Evolutionary conservation across 2,329 filamentous ascomycete genomes (phyloP), one percentile per base, ranked within the genome.

Genomic region (Xylaria sp.): DNA sequence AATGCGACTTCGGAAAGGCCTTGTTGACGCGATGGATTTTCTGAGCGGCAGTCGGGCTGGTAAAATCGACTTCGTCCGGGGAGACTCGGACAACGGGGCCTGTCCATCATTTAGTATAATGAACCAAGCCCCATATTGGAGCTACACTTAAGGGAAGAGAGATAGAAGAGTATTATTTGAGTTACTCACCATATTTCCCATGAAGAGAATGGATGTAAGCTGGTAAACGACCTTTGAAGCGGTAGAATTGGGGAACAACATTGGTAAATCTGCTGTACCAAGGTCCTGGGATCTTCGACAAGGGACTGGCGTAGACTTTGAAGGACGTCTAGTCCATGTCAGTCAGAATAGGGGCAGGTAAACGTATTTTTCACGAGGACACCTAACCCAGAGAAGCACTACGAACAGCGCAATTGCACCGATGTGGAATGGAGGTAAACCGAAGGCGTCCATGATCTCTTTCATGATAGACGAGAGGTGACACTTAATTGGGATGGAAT

Each of bases 31-130:
- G 53, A 47, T 67, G 62, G 13, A 71, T 64, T 8, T 43, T 20
- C 39, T 60, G 57, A 2, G 57, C 59, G 2, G 59, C 58, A 13
- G 47, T 41, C 6, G 57, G 34, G 43, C 69, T 63, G 6, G 49
- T 48, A 1, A 70, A 53, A 39, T 60, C 65, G 18, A 70, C 62
- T 20, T 69, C 64, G 2, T 54, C 39, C 2, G 68, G 66, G 4
- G 48, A 43, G 13, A 69, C 45, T 20, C 69, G 68, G 34, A 71
- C 66, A 17, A 68, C 56, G 5, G 67, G 64, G 2, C 69, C 66
- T 66, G 16, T 2, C 8, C 19, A 22, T 44, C 26, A 29, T 1
- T 49, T n/a, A 49, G 24, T 7, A 29, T 26, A 19, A 7, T 50
- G 5, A 53, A 37, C 13, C 20, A 34, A 17, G 7, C 45, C 17